Evolutionary conservation across 345 rosid genomes (phyloP), one percentile per base, ranked within the genome.

Genomic region (Acer saccharum): DNA sequence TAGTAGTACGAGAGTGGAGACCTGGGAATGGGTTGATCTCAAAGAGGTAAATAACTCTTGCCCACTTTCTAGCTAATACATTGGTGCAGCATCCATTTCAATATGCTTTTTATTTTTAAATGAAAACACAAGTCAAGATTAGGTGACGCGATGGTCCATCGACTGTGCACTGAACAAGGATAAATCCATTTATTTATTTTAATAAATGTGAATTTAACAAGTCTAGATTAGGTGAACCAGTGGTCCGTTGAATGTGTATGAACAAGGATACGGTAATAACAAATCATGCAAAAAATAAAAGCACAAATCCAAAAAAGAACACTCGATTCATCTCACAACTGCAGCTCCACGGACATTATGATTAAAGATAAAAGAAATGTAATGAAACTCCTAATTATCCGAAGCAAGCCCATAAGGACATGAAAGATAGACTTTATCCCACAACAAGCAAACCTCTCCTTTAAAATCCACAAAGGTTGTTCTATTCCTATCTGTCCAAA

Each of bases 11-110:
- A 81, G 76, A 69, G 88, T 85, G 74, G 97, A 91, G 81, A 90
- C 99, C 10, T 92, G 95, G 97, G 99, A 96, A 80, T 94, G 98
- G 99, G 98, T 94, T 75, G 88, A 96, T 82, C 93, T 96, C 48
- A 92, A 92, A 81, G 99, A 92, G 88, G 99, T 94, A 88, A 60
- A 73, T 60, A n/a, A 32, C 23, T 14, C 58, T 50, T 41, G 52
- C 44, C 68, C 18, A 20, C n/a, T 25, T 46, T 35, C 27, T 9
- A 46, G 58, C 61, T 16, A 3, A 48, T 71, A n/a, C 14, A 41
- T 44, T 74, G 57, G n/a, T 67, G 52, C 14, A 46, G 65, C 69
- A 69, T 58, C 10, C 14, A 46, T 55, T 60, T 67, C 12, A 67
- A 60, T 60, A 20, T 72, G 7, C 25, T 58, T 58, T 16, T 8